These are phyloP conservation scores for Capronia coronata DNA, from an alignment of 2,329 filamentous ascomycete species.

Conservation along the genomic window DNA sequence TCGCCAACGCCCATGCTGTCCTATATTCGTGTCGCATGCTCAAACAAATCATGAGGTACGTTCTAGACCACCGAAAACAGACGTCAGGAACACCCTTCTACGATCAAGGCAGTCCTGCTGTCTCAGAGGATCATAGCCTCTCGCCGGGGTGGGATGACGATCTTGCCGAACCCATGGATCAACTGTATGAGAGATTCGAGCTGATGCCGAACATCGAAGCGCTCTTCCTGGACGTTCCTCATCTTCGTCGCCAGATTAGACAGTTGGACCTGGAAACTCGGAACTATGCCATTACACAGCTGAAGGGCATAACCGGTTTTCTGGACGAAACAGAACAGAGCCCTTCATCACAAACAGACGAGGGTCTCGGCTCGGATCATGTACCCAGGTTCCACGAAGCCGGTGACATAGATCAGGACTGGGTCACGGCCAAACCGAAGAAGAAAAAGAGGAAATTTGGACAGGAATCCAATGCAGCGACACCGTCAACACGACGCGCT, in stretches of 20 bases:
- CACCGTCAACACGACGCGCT: not conserved
- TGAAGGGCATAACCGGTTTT: not conserved
- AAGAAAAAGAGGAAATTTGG: conserved; percentile 9
- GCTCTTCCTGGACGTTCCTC: conserved; percentile 20
- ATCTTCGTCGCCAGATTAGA: conserved; percentile 5
- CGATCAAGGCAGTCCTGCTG: not conserved
- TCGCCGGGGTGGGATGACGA: too few relatives aligned
- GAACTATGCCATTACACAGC: not conserved
- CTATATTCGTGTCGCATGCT: conserved; percentile 59
- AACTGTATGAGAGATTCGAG: conserved; percentile 1
- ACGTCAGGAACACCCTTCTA: not conserved
- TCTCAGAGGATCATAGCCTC: too few relatives aligned
- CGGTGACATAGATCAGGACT: too few relatives aligned
- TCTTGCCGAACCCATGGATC: not conserved
- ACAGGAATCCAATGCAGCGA: not conserved
- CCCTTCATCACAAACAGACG: too few relatives aligned
- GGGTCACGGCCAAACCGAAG: conserved; percentile 5
- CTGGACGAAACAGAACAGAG: too few relatives aligned
- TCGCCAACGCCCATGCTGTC: conserved; percentile 54
- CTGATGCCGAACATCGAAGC: conserved; percentile 18
- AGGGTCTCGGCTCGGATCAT: too few relatives aligned
- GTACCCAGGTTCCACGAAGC: too few relatives aligned
- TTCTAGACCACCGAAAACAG: not conserved
- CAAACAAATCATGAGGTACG: conserved; percentile 37
- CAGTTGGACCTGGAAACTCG: conserved; percentile 3